Conservation (phyloP, 2,329 filamentous ascomycete species). For the Claviceps arundinis region DNA sequence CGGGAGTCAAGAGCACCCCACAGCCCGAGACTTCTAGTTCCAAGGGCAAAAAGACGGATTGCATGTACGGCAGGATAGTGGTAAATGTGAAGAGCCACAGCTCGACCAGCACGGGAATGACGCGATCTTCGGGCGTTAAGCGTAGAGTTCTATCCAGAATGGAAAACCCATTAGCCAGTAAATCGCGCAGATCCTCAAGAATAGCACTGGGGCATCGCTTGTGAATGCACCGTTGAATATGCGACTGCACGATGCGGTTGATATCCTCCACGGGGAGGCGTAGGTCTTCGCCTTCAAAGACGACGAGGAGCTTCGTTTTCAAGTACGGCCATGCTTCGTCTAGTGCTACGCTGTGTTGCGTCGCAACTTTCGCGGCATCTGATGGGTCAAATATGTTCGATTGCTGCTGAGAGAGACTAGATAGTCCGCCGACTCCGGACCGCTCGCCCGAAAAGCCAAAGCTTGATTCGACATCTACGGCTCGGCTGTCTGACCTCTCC, state of each 20-base stretch:
- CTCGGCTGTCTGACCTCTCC: conserved; percentile 41
- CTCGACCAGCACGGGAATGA: conserved; percentile 84
- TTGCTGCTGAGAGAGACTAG: conserved; percentile 27
- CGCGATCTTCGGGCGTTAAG: conserved; percentile 65
- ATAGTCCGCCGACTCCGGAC: conserved; percentile 40
- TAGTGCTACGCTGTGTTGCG: conserved; percentile 54
- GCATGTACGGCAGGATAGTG: conserved; percentile 80
- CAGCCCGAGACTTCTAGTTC: conserved; percentile 86
- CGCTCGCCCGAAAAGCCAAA: conserved; percentile 32
- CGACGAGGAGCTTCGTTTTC: conserved; percentile 59
- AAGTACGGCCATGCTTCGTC: conserved; percentile 77
- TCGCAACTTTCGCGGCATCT: conserved; percentile 40
- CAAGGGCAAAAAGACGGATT: conserved; percentile 85
- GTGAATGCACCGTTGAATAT: conserved; percentile 66
- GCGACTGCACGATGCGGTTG: conserved; percentile 65
- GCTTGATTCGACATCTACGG: conserved; percentile 36
- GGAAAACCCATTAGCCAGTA: conserved; percentile 68
- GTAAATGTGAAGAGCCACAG: conserved; percentile 92
- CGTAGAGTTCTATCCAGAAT: conserved; percentile 75
- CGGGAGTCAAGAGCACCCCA: conserved; percentile 62
- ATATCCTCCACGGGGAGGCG: conserved; percentile 73
- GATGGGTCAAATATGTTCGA: conserved; percentile 37
- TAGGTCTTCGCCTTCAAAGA: conserved; percentile 72
- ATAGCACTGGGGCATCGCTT: conserved; percentile 57
- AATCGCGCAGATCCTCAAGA: conserved; percentile 62